phyloP scores from a whole-genome alignment of 345 rosid genomes.

The Brassica cretica region DNA sequence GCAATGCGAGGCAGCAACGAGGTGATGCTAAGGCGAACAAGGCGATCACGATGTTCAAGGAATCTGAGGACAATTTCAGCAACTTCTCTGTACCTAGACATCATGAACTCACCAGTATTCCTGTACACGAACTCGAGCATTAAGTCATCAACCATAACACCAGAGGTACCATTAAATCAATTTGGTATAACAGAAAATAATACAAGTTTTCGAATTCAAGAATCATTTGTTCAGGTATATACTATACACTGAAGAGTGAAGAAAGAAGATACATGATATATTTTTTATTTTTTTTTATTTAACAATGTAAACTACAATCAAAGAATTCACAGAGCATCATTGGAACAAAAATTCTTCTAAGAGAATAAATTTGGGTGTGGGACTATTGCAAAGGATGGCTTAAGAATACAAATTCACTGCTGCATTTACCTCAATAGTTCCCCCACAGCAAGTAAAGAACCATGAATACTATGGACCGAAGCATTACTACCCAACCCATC shows the following conservation, averaged over 20 bases:
- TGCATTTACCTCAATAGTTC: conserved; percentile 83
- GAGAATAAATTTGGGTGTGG: background rate
- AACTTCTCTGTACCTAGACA: conserved; percentile 98
- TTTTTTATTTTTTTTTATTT: background rate
- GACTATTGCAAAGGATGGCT: conserved; percentile 18
- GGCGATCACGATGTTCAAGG: conserved; percentile 88
- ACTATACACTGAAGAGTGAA: conserved; percentile 7
- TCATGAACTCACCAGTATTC: conserved; percentile 99
- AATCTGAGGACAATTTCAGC: conserved; percentile 97
- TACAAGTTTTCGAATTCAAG: conserved; percentile 2
- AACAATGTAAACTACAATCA: conserved; percentile 9
- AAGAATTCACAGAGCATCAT: background rate
- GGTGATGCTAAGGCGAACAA: conserved; percentile 99
- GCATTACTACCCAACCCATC: conserved; percentile 95
- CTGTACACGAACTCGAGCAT: conserved; percentile 51
- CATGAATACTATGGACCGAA: conserved; percentile 96
- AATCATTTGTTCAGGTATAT: conserved; percentile 22
- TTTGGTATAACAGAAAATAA: conserved; percentile 20
- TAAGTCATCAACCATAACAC: conserved; percentile 26
- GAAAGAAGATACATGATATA: conserved; percentile 7
- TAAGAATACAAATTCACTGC: conserved; percentile 14
- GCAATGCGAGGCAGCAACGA: conserved; percentile 98
- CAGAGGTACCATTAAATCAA: conserved; percentile 10
- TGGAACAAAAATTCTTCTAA: conserved; percentile 12
- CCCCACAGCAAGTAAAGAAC: conserved; percentile 98